These are phyloP conservation scores for Buddleja alternifolia DNA, from an alignment of 257 asterid species.

Conservation along the genomic window DNA sequence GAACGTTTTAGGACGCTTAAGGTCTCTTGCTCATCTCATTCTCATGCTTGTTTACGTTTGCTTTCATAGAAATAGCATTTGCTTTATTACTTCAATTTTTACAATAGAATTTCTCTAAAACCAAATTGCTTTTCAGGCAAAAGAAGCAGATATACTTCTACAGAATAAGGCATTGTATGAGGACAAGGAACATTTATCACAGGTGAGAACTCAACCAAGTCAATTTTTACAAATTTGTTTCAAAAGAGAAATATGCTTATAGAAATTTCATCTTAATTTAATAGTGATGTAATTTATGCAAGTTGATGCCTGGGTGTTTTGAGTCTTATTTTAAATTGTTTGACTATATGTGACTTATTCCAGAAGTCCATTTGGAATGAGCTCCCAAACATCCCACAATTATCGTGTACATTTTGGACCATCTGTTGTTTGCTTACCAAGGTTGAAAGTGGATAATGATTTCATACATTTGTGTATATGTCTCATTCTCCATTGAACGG, in stretches of 20 bases:
- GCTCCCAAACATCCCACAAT: background rate
- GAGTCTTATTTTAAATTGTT: conserved; percentile 2
- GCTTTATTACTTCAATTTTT: conserved; percentile 20
- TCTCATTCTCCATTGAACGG: background rate
- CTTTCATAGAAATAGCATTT: conserved; percentile 21
- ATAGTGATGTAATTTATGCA: background rate
- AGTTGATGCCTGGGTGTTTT: conserved; percentile 14
- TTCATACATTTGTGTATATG: background rate
- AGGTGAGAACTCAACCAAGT: conserved; percentile 51
- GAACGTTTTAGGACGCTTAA: conserved; percentile 96
- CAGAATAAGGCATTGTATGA: conserved; percentile 76
- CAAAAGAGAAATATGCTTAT: background rate
- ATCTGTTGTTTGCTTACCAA: background rate
- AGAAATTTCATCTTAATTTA: background rate
- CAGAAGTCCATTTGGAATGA: background rate
- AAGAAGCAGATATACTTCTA: conserved; percentile 87
- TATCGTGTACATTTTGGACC: background rate
- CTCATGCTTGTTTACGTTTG: conserved; percentile 30
- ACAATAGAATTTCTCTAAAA: conserved; percentile 22
- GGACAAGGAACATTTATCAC: conserved; percentile 94
- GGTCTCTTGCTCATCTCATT: conserved; percentile 68
- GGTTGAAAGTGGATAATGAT: background rate
- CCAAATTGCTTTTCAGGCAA: conserved; percentile 62
- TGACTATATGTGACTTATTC: conserved; percentile 18
- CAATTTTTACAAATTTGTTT: background rate